Evolutionary conservation across 306 rosid species (phyloP), one percentile per base, ranked within the genome.

Genomic region (Sindora glabra): DNA sequence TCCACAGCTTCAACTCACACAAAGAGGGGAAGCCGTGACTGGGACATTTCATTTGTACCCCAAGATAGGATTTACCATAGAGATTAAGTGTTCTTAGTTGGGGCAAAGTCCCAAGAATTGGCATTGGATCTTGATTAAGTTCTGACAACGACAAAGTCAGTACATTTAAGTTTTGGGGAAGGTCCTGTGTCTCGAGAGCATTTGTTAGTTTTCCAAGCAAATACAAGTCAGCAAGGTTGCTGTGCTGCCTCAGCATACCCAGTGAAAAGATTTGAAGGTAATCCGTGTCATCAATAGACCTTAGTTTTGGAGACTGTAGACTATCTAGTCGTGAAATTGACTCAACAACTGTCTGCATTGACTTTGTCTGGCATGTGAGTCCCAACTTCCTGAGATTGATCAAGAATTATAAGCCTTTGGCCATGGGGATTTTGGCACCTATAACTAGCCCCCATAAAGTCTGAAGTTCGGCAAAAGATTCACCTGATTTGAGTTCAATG

Each of bases 181-280:
- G 0, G 0, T 50, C 33, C 5, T 0, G 0, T 17, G 11, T 12
- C 6, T 0, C 1, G 0, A 23, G 9, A 5, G 29, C 0, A 8
- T 2, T 0, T 50, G 17, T 11, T 27, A 12, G 10, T 12, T 0
- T 0, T 6, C 56, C 56, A 50, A 50, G 16, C 0, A 50, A 26
- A 50, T 50, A n/a, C 10, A 26, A 24, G 22, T 50, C 33, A 10
- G 34, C 11, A 2, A 50, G 56, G 5, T 5, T 0, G 9, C 0
- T 1, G 16, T 10, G 18, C 15, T 26, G 5, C 33, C 17, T 50
- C 22, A 50, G 11, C 8, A 10, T 13, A 0, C 0, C 37, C 36
- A 50, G 1, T 1, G 5, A 5, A 5, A 0, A 50, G 56, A 0
- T 12, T 0, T 50, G 33, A n/a, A 50, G 56, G 56, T 4, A 21